Base-by-base conservation (phyloP, 805 yeast genomes). In the Saccharomyces eubayanus region DNA sequence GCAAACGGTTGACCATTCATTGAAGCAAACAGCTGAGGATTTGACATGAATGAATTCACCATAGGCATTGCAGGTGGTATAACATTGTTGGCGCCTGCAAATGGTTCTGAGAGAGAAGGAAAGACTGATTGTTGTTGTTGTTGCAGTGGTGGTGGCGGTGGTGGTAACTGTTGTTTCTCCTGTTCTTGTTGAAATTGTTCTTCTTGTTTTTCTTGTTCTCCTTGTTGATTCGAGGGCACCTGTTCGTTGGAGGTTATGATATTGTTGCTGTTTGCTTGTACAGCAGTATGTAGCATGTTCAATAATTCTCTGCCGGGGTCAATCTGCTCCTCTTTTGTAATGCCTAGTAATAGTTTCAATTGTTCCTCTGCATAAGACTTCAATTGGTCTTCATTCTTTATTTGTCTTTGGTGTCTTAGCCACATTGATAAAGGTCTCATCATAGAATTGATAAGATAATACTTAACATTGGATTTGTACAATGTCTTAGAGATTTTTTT, bases 221-320 rank as follows among this genome's bases (percentile, higher is more conserved):
- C 50, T 36, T 30, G 50, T 49, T 16, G 47, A 12, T 14, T 28
- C 16, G 31, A 49, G 24, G 31, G 40, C 27, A 28, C 27, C 20
- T 36, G 52, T 36, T 11, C 27, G 12, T 47, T 27, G 10, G 24
- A 29, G 53, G 54, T 21, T 45, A 52, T 14, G 50, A 20, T 46
- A 43, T 54, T 54, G n/a, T 51, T 54, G 4, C 51, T 56, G 40
- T 55, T 55, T 12, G 54, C 50, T 46, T 64, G 65, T 6, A 78
- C 75, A 16, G 80, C 78, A 48, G 71, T 67, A 57, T 79, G 81
- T 55, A 87, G 73, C 66, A 85, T 77, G 57, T 84, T 80, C 62
- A 87, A 76, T 54, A 87, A 68, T 51, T 85, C 92, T 74, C 92
- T 83, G 31, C 94, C 94, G 1, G 90, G 89, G 68, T 86, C 92